Conservation (phyloP, 257 asterid species). For the Gentiana macrophylla region DNA sequence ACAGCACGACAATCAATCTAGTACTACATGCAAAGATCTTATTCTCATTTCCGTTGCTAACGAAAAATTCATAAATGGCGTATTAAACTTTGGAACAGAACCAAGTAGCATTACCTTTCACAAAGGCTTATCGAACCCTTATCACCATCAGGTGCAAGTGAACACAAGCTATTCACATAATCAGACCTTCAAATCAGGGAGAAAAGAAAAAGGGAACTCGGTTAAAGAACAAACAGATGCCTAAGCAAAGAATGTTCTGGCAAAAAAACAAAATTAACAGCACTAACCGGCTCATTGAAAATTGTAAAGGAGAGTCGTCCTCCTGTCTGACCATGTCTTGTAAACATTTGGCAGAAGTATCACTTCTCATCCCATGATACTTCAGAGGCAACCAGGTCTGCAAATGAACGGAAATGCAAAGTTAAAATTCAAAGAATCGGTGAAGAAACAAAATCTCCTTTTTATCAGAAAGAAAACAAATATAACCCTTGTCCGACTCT, state of each 20-base stretch:
- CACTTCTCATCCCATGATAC: conserved; percentile 52
- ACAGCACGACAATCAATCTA: neutral
- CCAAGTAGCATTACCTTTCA: conserved; percentile 36
- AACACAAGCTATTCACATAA: conserved; percentile 62
- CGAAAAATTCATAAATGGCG: conserved; percentile 4
- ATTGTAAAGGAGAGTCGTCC: conserved; percentile 33
- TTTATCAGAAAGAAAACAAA: too few species aligned
- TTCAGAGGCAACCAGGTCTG: conserved; percentile 78
- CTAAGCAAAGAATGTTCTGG: neutral
- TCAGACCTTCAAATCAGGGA: conserved; percentile 44
- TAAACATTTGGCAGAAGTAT: conserved; percentile 36
- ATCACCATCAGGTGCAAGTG: conserved; percentile 32
- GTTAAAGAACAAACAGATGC: neutral
- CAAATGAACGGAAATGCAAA: conserved; percentile 8
- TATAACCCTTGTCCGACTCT: too few species aligned
- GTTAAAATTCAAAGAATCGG: too few species aligned
- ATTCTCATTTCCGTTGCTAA: too few species aligned
- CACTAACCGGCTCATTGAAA: conserved; percentile 70
- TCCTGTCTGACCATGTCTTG: conserved; percentile 38
- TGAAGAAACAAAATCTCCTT: too few species aligned
- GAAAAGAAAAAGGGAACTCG: conserved; percentile 1
- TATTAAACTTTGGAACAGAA: neutral
- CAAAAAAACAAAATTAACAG: neutral
- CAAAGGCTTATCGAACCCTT: conserved; percentile 32
- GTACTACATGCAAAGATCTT: neutral